Conservation (phyloP, 202 grass and related monocot genomes). For the Panicum virgatum region DNA sequence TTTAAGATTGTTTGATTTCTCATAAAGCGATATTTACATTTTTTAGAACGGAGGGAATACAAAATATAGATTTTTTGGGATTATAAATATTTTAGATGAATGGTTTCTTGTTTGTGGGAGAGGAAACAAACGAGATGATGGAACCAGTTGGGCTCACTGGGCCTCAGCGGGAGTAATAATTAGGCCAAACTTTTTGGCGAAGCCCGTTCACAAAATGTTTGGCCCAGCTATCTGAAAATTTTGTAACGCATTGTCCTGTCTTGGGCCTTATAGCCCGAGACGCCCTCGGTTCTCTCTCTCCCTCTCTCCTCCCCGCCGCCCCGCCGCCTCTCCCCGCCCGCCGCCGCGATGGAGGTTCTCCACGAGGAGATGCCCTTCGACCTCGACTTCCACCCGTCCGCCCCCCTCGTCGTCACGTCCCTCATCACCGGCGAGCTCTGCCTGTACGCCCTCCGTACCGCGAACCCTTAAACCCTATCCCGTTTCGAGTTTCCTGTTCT, state of each 20-base stretch:
- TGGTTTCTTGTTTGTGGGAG: not conserved
- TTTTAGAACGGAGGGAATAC: too few relatives aligned
- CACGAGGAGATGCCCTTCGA: conserved; percentile 80
- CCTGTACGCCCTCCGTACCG: conserved; percentile 42
- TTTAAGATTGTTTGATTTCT: too few relatives aligned
- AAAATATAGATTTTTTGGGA: too few relatives aligned
- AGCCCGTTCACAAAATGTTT: not conserved
- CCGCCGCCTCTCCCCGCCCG: not conserved
- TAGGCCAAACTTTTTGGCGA: not conserved
- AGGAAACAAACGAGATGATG: too few relatives aligned
- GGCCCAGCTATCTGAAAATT: not conserved
- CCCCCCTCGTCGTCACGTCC: conserved; percentile 65
- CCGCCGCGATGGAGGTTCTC: conserved; percentile 64
- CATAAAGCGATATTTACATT: too few relatives aligned
- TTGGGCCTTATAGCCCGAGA: not conserved
- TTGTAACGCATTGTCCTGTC: not conserved
- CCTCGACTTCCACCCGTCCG: conserved; percentile 77
- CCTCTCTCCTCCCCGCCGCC: not conserved
- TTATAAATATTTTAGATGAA: too few relatives aligned
- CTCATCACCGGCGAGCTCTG: conserved; percentile 81
- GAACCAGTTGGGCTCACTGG: not conserved
- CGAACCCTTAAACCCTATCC: conserved; percentile 6
- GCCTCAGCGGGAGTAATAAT: not conserved
- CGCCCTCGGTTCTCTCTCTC: not conserved
- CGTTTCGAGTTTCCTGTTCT: not conserved